phyloP scores from a whole-genome alignment of 768 basidiomycete genomes.

The Ephemerocybe angulata region DNA sequence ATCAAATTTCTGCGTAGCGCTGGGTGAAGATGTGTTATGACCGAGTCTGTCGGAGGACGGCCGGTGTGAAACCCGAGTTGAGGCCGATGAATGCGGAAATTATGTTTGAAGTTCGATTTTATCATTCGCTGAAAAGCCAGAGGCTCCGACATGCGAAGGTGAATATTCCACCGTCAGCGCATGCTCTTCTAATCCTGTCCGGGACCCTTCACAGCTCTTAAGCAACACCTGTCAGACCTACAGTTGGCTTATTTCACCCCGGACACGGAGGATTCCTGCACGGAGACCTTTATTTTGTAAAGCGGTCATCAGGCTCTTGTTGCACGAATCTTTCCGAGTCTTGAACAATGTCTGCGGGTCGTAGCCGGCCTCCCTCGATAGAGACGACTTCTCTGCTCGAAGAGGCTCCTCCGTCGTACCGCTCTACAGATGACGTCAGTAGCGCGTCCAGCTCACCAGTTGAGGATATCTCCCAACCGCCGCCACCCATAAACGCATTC shows the following conservation, averaged over 20 bases:
- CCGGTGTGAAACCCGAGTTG: conserved; percentile 29
- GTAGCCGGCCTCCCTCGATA: conserved; percentile 39
- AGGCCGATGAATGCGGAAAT: conserved; percentile 43
- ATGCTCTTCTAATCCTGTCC: conserved; percentile 30
- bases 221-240: neutral
- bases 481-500: conserved; percentile 39
- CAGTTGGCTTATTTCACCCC: neutral
- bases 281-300: conserved; percentile 25
- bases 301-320: conserved; percentile 11
- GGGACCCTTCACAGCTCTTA: conserved; percentile 14
- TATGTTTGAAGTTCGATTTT: conserved; percentile 31
- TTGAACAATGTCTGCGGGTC: conserved; percentile 43
- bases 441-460: conserved; percentile 23
- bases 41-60: conserved; percentile 32
- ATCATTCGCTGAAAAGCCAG: conserved; percentile 13
- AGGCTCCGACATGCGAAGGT: conserved; percentile 26
- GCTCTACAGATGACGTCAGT: conserved; percentile 40
- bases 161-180: conserved; percentile 21
- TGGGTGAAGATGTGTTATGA: conserved; percentile 3
- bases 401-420: conserved; percentile 45
- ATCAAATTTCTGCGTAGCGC: neutral
- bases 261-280: conserved; percentile 3
- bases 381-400: conserved; percentile 59
- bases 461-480: conserved; percentile 22
- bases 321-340: conserved; percentile 16